These are phyloP conservation scores for Arthrobotrys megalospora DNA, from an alignment of 2,329 filamentous ascomycete genomes.

Conservation along the genomic window DNA sequence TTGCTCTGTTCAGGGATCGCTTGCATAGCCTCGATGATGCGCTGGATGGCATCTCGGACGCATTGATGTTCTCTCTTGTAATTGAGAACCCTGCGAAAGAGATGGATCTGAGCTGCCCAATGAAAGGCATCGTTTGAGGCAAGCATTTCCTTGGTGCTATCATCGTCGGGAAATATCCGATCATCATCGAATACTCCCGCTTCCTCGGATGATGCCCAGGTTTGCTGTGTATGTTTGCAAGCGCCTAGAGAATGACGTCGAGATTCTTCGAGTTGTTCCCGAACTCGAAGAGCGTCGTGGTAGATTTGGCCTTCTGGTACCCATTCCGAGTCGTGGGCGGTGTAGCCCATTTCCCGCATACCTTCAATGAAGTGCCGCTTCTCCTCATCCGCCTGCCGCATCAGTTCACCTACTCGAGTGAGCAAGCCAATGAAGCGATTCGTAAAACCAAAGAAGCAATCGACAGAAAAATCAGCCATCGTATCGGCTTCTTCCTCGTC, in stretches of 20 bases:
- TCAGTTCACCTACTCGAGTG: slow-evolving; percentile 79
- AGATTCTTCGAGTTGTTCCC: slow-evolving; percentile 75
- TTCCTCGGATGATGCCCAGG: slow-evolving; percentile 66
- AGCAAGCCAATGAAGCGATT: slow-evolving; percentile 79
- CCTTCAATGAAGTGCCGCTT: slow-evolving; percentile 66
- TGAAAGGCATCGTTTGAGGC: slow-evolving; percentile 85
- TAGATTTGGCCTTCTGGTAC: slow-evolving; percentile 67
- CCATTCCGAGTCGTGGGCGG: slow-evolving; percentile 44
- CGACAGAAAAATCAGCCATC: slow-evolving; percentile 74
- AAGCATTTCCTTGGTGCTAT: slow-evolving; percentile 76
- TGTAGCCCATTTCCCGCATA: slow-evolving; percentile 48
- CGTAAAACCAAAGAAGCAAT: slow-evolving; percentile 86
- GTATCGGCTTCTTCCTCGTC: slow-evolving; percentile 73
- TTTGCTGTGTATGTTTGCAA: slow-evolving; percentile 66
- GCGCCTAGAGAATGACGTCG: slow-evolving; percentile 67
- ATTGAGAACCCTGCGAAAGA: slow-evolving; percentile 80
- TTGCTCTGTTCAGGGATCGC: slow-evolving; percentile 77
- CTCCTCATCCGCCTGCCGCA: slow-evolving; percentile 77
- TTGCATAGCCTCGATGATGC: slow-evolving; percentile 76
- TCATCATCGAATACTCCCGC: slow-evolving; percentile 64
- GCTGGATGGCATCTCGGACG: slow-evolving; percentile 76
- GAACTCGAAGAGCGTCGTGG: slow-evolving; percentile 74
- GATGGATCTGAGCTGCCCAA: slow-evolving; percentile 82
- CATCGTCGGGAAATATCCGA: slow-evolving; percentile 65
- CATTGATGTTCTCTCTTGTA: slow-evolving; percentile 73